Conservation (phyloP, 192 early-diverging fungal genomes). For the Chytriomyces hyalinus region DNA sequence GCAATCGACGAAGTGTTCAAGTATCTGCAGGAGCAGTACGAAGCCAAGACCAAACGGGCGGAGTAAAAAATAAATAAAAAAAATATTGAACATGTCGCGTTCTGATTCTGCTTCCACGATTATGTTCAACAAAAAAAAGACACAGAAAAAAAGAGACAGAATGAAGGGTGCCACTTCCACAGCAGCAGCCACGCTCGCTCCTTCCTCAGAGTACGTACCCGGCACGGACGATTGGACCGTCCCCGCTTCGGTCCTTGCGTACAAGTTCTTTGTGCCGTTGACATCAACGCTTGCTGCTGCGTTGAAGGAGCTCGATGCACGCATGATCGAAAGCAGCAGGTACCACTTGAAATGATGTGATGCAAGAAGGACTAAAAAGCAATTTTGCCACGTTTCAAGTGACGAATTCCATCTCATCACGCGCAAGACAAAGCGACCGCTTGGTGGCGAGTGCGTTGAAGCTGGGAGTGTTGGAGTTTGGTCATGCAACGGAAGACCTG, state of each 20-base stretch:
- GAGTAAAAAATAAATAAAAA: background rate
- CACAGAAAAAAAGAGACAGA: background rate
- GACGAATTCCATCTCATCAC: slow-evolving; percentile 47
- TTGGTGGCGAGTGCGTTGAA: slow-evolving; percentile 43
- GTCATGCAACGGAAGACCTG: slow-evolving; percentile 43
- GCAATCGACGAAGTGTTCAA: slow-evolving; percentile 33
- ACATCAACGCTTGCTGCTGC: slow-evolving; percentile 37
- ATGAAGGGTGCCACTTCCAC: background rate
- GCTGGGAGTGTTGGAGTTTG: slow-evolving; percentile 51
- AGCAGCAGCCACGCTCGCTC: background rate
- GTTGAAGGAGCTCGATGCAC: slow-evolving; percentile 47
- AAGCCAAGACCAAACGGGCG: background rate
- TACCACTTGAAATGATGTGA: too few species aligned
- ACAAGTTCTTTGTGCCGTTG: slow-evolving; percentile 50
- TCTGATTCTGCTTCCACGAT: background rate
- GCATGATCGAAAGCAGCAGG: slow-evolving; percentile 34
- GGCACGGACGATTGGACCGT: slow-evolving; percentile 55
- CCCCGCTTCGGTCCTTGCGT: slow-evolving; percentile 42
- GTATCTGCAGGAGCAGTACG: background rate
- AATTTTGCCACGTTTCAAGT: background rate
- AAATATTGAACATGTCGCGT: background rate
- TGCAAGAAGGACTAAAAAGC: too few species aligned
- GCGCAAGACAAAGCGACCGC: slow-evolving; percentile 31
- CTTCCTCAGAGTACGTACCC: background rate
- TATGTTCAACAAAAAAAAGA: background rate